Evolutionary conservation across 2,329 filamentous ascomycete species (phyloP).

Genomic region (Ophioceras dolichostomum): DNA sequence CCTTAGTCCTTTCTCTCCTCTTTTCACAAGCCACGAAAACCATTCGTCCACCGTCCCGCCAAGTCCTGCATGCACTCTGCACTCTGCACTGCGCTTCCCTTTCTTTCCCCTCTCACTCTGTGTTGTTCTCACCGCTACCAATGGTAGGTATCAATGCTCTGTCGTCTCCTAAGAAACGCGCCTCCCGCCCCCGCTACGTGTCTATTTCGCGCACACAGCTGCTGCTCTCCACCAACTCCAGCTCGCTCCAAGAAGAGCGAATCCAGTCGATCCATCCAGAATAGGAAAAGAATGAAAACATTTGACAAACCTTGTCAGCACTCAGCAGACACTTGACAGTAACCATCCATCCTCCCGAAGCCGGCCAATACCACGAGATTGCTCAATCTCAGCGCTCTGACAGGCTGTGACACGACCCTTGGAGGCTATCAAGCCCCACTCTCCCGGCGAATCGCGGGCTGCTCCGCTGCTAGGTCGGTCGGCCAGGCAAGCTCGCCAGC

Average conservation of each 20-base stretch:
- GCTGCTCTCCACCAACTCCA: background rate
- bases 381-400: slow-evolving; percentile 16
- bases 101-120: no score
- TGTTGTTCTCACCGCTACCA: background rate
- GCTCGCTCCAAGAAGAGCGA: slow-evolving; percentile 6
- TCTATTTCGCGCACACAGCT: background rate
- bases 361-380: slow-evolving; percentile 17
- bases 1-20: background rate
- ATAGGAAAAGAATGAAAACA: slow-evolving; percentile 9
- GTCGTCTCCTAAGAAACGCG: background rate
- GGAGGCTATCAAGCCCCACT: slow-evolving; percentile 6
- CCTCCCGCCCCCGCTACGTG: background rate
- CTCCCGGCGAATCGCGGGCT: slow-evolving; percentile 14
- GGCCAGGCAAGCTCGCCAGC: no score
- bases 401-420: slow-evolving; percentile 11
- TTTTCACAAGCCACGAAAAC: no score
- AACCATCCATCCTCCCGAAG: slow-evolving; percentile 5
- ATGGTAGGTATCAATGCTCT: background rate
- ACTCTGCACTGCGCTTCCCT: no score
- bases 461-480: no score
- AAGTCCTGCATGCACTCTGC: background rate
- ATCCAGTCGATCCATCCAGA: slow-evolving; percentile 6
- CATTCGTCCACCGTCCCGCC: no score
- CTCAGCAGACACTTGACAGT: slow-evolving; percentile 5
- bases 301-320: no score